phyloP scores from a whole-genome alignment of 352 stramenopile genomes.

The Phytophthora aleatoria region DNA sequence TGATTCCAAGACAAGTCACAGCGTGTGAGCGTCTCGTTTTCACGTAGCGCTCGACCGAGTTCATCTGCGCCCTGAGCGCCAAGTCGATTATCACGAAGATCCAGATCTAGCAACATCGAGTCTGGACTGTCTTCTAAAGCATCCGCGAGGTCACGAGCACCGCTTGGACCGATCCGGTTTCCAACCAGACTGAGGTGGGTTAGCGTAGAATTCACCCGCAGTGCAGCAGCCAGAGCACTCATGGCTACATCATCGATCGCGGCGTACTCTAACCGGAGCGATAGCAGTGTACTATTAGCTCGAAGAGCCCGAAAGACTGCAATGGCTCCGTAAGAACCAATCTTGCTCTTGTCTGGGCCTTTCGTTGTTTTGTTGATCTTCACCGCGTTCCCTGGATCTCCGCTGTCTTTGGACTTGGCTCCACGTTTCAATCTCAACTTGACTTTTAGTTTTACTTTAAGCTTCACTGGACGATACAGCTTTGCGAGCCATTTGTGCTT shows the following conservation, averaged over 20 bases:
- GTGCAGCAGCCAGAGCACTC: conserved; percentile 59
- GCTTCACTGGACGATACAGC: conserved; percentile 3
- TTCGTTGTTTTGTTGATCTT: conserved; percentile 10
- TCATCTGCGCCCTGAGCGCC: conserved; percentile 42
- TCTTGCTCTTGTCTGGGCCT: conserved; percentile 25
- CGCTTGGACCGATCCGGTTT: conserved; percentile 58
- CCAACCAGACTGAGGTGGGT: conserved; percentile 53
- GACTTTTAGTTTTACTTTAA: conserved; percentile 18
- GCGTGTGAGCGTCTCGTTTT: conserved; percentile 76
- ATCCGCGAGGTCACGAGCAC: conserved; percentile 54
- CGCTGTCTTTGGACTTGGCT: not conserved
- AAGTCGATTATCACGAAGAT: conserved; percentile 67
- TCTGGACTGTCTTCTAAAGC: conserved; percentile 67
- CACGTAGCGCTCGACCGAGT: conserved; percentile 50
- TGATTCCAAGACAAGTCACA: conserved; percentile 76
- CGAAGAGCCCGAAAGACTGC: conserved; percentile 61
- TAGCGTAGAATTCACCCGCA: conserved; percentile 63
- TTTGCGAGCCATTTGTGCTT: conserved; percentile 4
- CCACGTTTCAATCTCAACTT: conserved; percentile 12
- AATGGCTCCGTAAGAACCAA: conserved; percentile 34
- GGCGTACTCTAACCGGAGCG: conserved; percentile 53
- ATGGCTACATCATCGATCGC: conserved; percentile 57
- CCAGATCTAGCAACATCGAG: conserved; percentile 57
- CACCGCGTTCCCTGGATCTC: not conserved
- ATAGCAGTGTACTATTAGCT: conserved; percentile 52